Evolutionary conservation across 2,329 filamentous ascomycete species (phyloP).

Genomic region (Diaporthe australafricana): DNA sequence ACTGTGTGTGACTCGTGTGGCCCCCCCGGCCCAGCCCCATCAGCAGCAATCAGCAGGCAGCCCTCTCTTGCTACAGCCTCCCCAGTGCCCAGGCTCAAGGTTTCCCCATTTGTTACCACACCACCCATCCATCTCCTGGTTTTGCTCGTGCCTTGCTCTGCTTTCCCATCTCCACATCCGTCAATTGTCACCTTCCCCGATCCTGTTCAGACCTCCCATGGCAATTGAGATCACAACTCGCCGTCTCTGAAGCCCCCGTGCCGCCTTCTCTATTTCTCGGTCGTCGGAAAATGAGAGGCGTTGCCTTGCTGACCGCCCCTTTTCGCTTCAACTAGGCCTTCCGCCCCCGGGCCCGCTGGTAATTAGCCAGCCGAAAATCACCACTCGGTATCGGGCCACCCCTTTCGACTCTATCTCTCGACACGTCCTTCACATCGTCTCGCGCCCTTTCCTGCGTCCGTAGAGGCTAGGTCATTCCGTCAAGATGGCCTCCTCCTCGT

Average conservation of each 20-base stretch:
- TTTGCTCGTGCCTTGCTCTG: slow-evolving; percentile 3
- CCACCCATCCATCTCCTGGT: slow-evolving; percentile 19
- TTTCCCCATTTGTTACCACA: slow-evolving; percentile 24
- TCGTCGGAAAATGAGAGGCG: slow-evolving; percentile 34
- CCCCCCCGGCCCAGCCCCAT: slow-evolving; percentile 22
- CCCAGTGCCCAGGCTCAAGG: slow-evolving; percentile 25
- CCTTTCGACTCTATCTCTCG: slow-evolving; percentile 23
- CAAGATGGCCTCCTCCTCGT: slow-evolving; percentile 86
- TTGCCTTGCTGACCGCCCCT: slow-evolving; percentile 36
- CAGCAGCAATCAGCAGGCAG: slow-evolving; percentile 24
- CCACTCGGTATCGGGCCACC: slow-evolving; percentile 23
- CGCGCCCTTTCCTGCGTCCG: slow-evolving; percentile 27
- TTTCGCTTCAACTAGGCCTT: slow-evolving; percentile 34
- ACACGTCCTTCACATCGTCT: slow-evolving; percentile 21
- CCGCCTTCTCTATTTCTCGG: neutral
- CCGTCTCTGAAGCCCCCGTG: slow-evolving; percentile 5
- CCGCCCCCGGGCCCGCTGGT: slow-evolving; percentile 31
- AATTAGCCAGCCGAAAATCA: slow-evolving; percentile 34
- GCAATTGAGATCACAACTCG: slow-evolving; percentile 10
- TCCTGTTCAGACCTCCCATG: neutral
- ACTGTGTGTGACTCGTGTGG: slow-evolving; percentile 28
- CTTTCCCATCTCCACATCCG: slow-evolving; percentile 27
- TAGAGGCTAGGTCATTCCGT: slow-evolving; percentile 21
- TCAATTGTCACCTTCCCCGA: slow-evolving; percentile 21
- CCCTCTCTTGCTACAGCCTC: slow-evolving; percentile 8